These are phyloP conservation scores for Wallemia ichthyophaga DNA, from an alignment of 1,284 basidiomycete genomes.

Conservation along the genomic window DNA sequence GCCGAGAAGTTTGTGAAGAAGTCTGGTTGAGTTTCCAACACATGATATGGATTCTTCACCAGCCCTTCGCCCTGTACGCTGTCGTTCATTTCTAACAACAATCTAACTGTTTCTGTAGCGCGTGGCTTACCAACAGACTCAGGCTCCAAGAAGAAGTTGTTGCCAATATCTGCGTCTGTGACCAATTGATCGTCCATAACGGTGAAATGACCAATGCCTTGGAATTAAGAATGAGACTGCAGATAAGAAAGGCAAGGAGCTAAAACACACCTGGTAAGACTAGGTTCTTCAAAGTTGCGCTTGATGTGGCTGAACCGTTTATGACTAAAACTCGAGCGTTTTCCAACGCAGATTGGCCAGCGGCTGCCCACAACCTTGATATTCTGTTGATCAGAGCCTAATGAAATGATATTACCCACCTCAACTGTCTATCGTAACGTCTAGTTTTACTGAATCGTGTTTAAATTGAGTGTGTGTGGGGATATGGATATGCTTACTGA, in stretches of 20 bases:
- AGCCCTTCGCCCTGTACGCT: conserved; percentile 43
- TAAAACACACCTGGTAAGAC: conserved; percentile 39
- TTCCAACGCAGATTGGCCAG: conserved; percentile 76
- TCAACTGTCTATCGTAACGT: conserved; percentile 66
- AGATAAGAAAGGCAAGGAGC: no score
- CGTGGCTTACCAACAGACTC: conserved; percentile 46
- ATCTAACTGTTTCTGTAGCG: conserved; percentile 42
- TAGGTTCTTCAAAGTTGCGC: conserved; percentile 72
- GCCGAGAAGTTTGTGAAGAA: conserved; percentile 34
- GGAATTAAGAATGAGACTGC: no score
- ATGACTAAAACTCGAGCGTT: conserved; percentile 50
- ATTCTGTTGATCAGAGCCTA: neutral
- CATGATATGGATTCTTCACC: conserved; percentile 24
- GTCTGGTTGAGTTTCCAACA: conserved; percentile 26
- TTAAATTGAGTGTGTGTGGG: neutral
- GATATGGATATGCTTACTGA: neutral
- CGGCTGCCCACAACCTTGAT: conserved; percentile 64
- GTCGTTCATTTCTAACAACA: conserved; percentile 63
- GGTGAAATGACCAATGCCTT: conserved; percentile 59
- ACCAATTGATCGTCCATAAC: conserved; percentile 39
- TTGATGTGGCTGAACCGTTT: conserved; percentile 45
- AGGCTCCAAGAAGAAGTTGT: conserved; percentile 78
- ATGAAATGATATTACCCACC: conserved; percentile 21
- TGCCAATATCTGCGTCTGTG: conserved; percentile 47
- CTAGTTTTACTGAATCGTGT: conserved; percentile 28